Evolutionary conservation across 495 filamentous ascomycete species (phyloP), one percentile per base, ranked within the genome.

Genomic region (Neurospora sp.): DNA sequence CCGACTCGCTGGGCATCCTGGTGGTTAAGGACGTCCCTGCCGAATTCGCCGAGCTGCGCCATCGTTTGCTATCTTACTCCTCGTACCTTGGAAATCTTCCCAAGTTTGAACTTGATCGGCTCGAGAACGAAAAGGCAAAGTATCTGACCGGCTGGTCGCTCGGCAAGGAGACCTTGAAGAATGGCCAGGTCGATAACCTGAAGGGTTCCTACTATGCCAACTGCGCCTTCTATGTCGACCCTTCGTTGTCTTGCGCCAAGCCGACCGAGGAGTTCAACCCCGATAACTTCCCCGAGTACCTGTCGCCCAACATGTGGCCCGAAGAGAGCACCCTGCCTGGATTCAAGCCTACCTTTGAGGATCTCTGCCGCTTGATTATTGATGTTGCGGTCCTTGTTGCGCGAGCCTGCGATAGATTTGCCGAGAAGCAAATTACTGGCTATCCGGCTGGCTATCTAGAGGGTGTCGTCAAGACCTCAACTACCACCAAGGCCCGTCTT

Each of bases 141-240:
- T 90, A 90, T 73, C 81, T 90, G 5, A 89, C 88, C n/a, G 89
- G 89, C 48, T 90, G 89, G 89, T 97, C 94, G 39, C 91, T 90
- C 79, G 95, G 94, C 71, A 97, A 96, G 82, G 95, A 97, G 82
- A 96, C 92, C n/a, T 89, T 98, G 69, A 92, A 93, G 75, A 90
- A 92, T 78, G 93, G 94, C 74, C 90, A 91, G 73, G 93, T 94
- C 76, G 96, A 99, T 77, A 97, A 92, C 6, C 87, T 92, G 13
- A 99, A 99, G 84, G 96, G 96, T 71, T 97, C 93, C 21, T 99
- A 92, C 86, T 99, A 98, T 80, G 91, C 94, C 79, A 98, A 98
- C 83, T 97, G 94, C 81, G 92, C 92, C 70, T 98, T 97, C 85
- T 95, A 96, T 80, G 89, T 94, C 70, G 88, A 92, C 74, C 85